These are phyloP conservation scores for Aspergillus arachidicola DNA, from an alignment of 2,329 filamentous ascomycete species.

Conservation along the genomic window DNA sequence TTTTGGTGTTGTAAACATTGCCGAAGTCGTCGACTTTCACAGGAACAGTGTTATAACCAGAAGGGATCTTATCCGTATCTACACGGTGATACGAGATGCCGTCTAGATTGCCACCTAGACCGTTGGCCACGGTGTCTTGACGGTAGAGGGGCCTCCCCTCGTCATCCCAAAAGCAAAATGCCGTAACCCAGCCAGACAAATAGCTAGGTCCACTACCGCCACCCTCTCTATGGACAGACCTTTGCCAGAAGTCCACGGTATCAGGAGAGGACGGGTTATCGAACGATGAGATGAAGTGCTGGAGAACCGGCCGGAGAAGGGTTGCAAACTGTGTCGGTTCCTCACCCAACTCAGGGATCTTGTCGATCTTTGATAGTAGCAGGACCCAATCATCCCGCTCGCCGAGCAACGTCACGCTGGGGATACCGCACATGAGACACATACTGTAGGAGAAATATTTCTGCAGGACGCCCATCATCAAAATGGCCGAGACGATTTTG, in stretches of 20 bases:
- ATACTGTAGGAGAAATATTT: neutral
- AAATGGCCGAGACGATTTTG: neutral
- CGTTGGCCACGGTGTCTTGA: neutral
- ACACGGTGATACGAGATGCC: slow-evolving; percentile 26
- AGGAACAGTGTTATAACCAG: slow-evolving; percentile 33
- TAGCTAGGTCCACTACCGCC: slow-evolving; percentile 34
- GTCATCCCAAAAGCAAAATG: slow-evolving; percentile 50
- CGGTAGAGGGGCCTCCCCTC: slow-evolving; percentile 33
- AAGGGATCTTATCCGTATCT: slow-evolving; percentile 28
- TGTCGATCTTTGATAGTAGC: slow-evolving; percentile 48
- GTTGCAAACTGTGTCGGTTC: slow-evolving; percentile 45
- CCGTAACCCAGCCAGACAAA: slow-evolving; percentile 54
- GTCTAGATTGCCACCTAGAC: slow-evolving; percentile 8
- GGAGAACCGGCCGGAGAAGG: slow-evolving; percentile 50
- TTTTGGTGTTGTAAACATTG: slow-evolving; percentile 19
- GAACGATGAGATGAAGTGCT: slow-evolving; percentile 43
- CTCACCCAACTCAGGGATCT: slow-evolving; percentile 47
- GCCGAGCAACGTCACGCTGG: neutral
- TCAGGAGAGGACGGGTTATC: neutral
- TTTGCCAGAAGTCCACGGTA: slow-evolving; percentile 17
- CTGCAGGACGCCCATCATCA: neutral
- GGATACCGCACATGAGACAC: neutral
- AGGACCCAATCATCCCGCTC: neutral
- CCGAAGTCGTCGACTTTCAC: slow-evolving; percentile 33
- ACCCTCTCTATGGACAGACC: slow-evolving; percentile 25